A percentile compares a stretch with the other conserved stretches of the same genome.
These are phyloP conservation scores for Bassia scoparia DNA, from an alignment of 148 eudicot genomes.

Conservation along the genomic window DNA sequence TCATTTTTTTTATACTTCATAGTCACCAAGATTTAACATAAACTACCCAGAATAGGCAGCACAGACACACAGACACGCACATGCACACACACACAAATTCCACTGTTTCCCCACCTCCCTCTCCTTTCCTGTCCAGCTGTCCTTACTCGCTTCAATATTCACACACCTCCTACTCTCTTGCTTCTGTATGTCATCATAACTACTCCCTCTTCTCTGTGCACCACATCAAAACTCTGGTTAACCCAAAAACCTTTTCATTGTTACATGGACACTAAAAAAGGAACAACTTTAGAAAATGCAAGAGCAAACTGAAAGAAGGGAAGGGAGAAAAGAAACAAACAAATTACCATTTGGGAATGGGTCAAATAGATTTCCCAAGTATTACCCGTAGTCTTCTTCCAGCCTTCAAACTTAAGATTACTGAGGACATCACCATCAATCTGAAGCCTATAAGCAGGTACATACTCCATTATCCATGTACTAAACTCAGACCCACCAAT, in stretches of 20 bases:
- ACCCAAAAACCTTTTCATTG: neutral
- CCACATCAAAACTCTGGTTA: too few species aligned
- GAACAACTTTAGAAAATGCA: neutral
- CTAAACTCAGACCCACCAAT: constrained; percentile 83
- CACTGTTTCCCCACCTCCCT: neutral
- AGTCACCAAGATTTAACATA: neutral
- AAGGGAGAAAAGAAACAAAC: constrained; percentile 15
- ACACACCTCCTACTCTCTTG: too few species aligned
- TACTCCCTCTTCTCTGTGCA: too few species aligned
- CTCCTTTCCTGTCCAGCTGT: neutral
- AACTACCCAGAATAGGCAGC: too few species aligned
- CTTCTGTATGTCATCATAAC: too few species aligned
- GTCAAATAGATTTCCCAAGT: constrained; percentile 70
- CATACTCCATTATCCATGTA: constrained; percentile 62
- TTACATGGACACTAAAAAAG: neutral
- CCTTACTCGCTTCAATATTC: too few species aligned
- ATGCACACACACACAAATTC: too few species aligned
- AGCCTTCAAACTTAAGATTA: constrained; percentile 62
- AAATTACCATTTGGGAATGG: constrained; percentile 88
- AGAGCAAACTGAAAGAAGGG: constrained; percentile 3
- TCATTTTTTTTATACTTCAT: neutral
- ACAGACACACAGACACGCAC: too few species aligned
- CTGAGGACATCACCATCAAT: constrained; percentile 46
- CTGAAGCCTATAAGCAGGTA: constrained; percentile 68
- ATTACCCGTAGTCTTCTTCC: constrained; percentile 47